Conservation (phyloP, 495 filamentous ascomycete genomes). For the Annulohypoxylon nitens region DNA sequence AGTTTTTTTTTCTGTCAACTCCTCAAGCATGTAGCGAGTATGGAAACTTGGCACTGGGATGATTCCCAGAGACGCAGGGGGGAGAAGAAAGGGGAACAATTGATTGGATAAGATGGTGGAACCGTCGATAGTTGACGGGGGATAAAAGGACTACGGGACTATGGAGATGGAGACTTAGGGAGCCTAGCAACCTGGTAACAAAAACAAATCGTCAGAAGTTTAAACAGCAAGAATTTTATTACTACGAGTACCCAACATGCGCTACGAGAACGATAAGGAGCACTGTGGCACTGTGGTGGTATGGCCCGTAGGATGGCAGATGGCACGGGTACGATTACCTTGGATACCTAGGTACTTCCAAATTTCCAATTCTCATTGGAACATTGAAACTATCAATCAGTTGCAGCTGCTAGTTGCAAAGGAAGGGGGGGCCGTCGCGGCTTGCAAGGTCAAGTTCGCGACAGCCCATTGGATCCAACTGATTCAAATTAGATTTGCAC, state of each 20-base stretch:
- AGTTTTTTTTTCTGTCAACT: conserved; percentile 33
- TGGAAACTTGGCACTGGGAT: conserved; percentile 45
- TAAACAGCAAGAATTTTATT: conserved; percentile 23
- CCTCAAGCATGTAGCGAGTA: conserved; percentile 18
- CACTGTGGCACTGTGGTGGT: too few species aligned
- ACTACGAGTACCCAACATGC: neutral
- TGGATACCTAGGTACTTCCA: neutral
- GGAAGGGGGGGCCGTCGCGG: neutral
- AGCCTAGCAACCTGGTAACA: conserved; percentile 10
- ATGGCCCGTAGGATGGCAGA: too few species aligned
- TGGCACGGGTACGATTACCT: neutral
- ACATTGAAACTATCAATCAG: conserved; percentile 7
- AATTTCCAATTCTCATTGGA: neutral
- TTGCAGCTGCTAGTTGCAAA: conserved; percentile 9
- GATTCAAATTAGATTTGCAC: conserved; percentile 36
- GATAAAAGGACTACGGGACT: neutral
- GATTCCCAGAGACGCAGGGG: conserved; percentile 21
- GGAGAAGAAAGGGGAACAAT: neutral
- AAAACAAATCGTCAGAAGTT: conserved; percentile 34
- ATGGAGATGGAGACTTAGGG: conserved; percentile 11
- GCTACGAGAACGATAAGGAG: too few species aligned
- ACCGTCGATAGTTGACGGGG: conserved; percentile 32
- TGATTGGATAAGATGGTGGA: conserved; percentile 34
- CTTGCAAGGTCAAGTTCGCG: neutral
- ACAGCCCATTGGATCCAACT: conserved; percentile 1